These are phyloP conservation scores for Erythrophleum ivorense DNA, from an alignment of 331 rosid genomes.

Conservation along the genomic window DNA sequence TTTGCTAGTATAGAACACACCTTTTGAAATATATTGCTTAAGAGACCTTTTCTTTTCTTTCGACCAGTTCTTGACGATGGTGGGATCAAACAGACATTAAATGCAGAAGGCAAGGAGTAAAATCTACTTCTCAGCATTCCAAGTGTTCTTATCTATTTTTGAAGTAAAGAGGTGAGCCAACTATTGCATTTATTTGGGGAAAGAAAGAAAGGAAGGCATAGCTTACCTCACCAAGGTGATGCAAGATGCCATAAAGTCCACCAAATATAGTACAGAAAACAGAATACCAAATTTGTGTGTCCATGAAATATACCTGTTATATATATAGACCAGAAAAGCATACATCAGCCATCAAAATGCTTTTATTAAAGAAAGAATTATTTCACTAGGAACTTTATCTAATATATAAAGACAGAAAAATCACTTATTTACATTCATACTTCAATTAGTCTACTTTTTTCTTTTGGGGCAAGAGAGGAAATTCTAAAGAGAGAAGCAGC, in stretches of 20 bases:
- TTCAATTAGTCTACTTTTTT: constrained; percentile 7
- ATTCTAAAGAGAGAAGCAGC: not conserved
- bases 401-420: constrained; percentile 22
- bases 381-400: constrained; percentile 6
- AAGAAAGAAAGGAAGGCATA: constrained; percentile 22
- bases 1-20: constrained; percentile 50
- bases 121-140: constrained; percentile 98
- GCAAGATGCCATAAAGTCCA: constrained; percentile 87
- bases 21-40: constrained; percentile 66
- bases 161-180: constrained; percentile 43
- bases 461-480: not conserved
- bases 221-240: constrained; percentile 98
- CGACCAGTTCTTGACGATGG: constrained; percentile 59
- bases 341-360: constrained; percentile 18
- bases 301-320: constrained; percentile 89
- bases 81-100: constrained; percentile 72
- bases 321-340: constrained; percentile 26
- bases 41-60: constrained; percentile 69
- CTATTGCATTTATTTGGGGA: constrained; percentile 28
- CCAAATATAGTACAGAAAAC: constrained; percentile 94
- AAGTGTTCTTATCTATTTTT: constrained; percentile 80
- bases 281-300: constrained; percentile 99
- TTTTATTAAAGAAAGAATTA: constrained; percentile 25
- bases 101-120: constrained; percentile 89
- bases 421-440: constrained; percentile 1